A percentile compares a stretch with the other conserved stretches of the same genome.
Conservation (phyloP, 2,329 filamentous ascomycete genomes). For the Fusarium aywerte region DNA sequence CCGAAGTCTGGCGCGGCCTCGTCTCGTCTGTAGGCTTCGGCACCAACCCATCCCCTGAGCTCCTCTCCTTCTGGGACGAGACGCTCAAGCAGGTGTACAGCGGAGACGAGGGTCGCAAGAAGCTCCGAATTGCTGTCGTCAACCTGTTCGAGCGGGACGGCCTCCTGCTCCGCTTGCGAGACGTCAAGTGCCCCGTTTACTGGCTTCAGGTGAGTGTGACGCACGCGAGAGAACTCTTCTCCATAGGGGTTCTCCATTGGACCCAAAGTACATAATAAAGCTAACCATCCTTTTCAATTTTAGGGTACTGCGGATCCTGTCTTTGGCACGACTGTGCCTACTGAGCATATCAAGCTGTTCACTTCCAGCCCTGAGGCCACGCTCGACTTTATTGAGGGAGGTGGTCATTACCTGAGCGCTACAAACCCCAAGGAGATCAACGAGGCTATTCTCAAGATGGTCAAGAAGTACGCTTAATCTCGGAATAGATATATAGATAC, state of each 20-base stretch:
- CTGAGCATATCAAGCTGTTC: slow-evolving; percentile 63
- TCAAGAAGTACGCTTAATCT: slow-evolving; percentile 53
- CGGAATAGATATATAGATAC: neutral
- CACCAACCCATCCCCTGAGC: slow-evolving; percentile 51
- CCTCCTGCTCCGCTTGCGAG: slow-evolving; percentile 56
- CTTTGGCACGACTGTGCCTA: slow-evolving; percentile 54
- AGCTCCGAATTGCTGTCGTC: slow-evolving; percentile 58
- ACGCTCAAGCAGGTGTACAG: slow-evolving; percentile 59
- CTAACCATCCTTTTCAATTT: slow-evolving; percentile 7
- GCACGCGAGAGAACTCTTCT: neutral
- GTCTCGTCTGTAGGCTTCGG: slow-evolving; percentile 60
- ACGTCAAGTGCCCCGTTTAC: slow-evolving; percentile 62
- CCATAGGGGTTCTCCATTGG: neutral
- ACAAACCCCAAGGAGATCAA: slow-evolving; percentile 60
- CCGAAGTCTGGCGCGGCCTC: slow-evolving; percentile 59
- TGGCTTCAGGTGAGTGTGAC: slow-evolving; percentile 60
- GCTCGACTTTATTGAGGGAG: slow-evolving; percentile 57
- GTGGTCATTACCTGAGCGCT: slow-evolving; percentile 61
- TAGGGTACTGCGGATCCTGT: slow-evolving; percentile 60
- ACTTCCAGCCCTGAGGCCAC: slow-evolving; percentile 57
- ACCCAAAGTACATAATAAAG: neutral
- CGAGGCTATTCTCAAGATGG: slow-evolving; percentile 57
- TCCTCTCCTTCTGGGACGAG: slow-evolving; percentile 57
- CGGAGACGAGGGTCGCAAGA: slow-evolving; percentile 62
- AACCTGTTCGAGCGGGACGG: slow-evolving; percentile 61